phyloP scores from a whole-genome alignment of 2,329 filamentous ascomycete species.

The Ophiobolus disseminans region DNA sequence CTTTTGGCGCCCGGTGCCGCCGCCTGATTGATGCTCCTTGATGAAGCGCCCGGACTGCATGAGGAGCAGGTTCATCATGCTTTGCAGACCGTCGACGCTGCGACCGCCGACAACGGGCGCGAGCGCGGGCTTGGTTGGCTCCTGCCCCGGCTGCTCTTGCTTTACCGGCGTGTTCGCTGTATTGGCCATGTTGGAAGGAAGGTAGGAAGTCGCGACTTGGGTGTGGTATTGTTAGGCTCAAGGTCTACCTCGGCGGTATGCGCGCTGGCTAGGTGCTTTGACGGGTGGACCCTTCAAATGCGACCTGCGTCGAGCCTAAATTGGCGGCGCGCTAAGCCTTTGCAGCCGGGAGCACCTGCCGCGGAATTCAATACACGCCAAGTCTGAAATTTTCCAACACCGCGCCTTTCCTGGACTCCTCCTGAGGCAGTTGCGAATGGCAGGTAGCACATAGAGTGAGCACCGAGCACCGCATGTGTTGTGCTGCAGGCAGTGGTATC shows the following conservation, averaged over 20 bases:
- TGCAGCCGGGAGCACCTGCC: background rate
- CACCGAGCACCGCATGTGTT: background rate
- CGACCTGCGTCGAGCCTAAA: slow-evolving; percentile 12
- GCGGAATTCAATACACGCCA: slow-evolving; percentile 5
- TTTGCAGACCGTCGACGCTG: slow-evolving; percentile 54
- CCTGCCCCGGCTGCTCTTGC: slow-evolving; percentile 10
- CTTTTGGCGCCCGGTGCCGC: slow-evolving; percentile 39
- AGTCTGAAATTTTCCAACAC: slow-evolving; percentile 2
- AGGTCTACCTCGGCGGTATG: slow-evolving; percentile 7
- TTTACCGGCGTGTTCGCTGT: slow-evolving; percentile 8
- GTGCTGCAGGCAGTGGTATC: background rate
- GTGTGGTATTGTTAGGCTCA: too few relatives aligned
- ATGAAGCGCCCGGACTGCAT: slow-evolving; percentile 55
- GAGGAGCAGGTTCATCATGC: slow-evolving; percentile 57
- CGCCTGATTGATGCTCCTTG: slow-evolving; percentile 47
- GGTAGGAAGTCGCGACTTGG: background rate
- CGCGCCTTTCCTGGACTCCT: background rate
- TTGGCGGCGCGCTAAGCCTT: slow-evolving; percentile 13
- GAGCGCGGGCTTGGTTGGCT: slow-evolving; percentile 11
- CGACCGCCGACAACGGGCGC: slow-evolving; percentile 19
- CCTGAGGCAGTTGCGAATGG: background rate
- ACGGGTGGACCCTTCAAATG: slow-evolving; percentile 8
- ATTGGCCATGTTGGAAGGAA: background rate
- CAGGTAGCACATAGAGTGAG: background rate
- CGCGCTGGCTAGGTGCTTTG: slow-evolving; percentile 7